Base-by-base conservation (phyloP, 306 rosid genomes). In the Spatholobus suberectus region DNA sequence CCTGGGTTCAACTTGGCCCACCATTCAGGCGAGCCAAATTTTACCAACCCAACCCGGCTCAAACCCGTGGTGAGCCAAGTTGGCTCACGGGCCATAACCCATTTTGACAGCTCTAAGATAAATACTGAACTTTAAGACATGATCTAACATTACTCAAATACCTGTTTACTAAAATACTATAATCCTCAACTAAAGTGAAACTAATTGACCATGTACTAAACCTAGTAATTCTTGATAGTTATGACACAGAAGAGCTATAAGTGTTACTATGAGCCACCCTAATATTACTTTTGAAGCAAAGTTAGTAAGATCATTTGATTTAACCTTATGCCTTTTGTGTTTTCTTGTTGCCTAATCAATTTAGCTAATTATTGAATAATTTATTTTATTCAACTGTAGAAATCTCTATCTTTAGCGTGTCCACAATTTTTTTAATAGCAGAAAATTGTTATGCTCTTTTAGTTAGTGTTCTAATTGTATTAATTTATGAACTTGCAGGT, bases 401-500 rank as follows among this genome's bases (percentile, higher is more conserved):
- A 43, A 67, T 58, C 51, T 59, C 51, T 43, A 61, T 59, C 21
- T 76, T 69, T 8, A 51, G 27, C 34, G 21, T 77, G 29, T 77
- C 73, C 41, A 70, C 59, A 18, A 40, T 71, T 43, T 71, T 51
- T 88, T 29, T 10, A 43, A 24, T 44, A 55, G 77, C 62, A 77
- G 63, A 65, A 49, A 27, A 65, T 29, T 35, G 49, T 44, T 74
- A 17, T 76, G 21, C 73, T 76, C 37, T 81, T 12, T 32, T 43
- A 71, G 32, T 17, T 32, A 10, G 47, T 24, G 10, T 71, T 83
- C 62, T 62, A 43, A 68, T 37, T 69, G 67, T 72, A 21, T 81
- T 46, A 29, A 41, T 77, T 77, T 71, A 65, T 73, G 66, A 61
- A 61, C 72, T 78, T 81, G 87, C 89, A 92, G 97, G 94, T 92